Percentiles rank a stretch among this genome's conserved stretches.
Conservation (phyloP, 2,329 filamentous ascomycete species). For the Aspergillus tamarii region DNA sequence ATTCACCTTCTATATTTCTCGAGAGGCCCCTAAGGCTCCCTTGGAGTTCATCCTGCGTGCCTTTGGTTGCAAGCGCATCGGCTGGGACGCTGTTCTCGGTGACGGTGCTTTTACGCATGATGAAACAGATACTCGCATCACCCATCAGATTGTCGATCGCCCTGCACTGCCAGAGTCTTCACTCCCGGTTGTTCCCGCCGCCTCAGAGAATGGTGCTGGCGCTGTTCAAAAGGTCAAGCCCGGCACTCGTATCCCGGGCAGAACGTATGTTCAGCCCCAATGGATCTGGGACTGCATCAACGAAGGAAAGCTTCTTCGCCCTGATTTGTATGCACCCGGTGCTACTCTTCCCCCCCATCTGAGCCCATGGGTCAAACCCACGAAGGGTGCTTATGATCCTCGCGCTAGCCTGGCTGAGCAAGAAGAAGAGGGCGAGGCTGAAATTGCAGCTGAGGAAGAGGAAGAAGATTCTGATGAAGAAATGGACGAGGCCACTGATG, state of each 20-base stretch:
- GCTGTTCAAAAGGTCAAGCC: slow-evolving; percentile 51
- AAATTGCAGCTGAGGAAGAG: slow-evolving; percentile 67
- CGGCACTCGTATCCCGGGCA: slow-evolving; percentile 81
- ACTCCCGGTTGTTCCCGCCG: slow-evolving; percentile 46
- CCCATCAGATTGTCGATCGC: slow-evolving; percentile 93
- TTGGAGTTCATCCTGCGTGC: slow-evolving; percentile 91
- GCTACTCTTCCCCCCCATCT: slow-evolving; percentile 89
- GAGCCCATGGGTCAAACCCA: slow-evolving; percentile 90
- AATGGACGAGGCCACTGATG: slow-evolving; percentile 37
- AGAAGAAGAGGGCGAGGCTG: slow-evolving; percentile 81
- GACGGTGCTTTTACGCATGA: slow-evolving; percentile 91
- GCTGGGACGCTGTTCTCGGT: slow-evolving; percentile 89
- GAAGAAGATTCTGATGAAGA: slow-evolving; percentile 50
- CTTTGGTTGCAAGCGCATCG: slow-evolving; percentile 94
- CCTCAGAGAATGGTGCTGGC: slow-evolving; percentile 50
- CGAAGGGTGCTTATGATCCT: slow-evolving; percentile 88
- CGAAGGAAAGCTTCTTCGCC: slow-evolving; percentile 81
- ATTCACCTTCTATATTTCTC: slow-evolving; percentile 89
- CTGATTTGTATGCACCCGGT: slow-evolving; percentile 87
- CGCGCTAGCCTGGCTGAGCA: slow-evolving; percentile 83
- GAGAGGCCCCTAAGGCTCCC: slow-evolving; percentile 87
- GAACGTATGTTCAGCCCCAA: slow-evolving; percentile 92
- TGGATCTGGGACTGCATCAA: slow-evolving; percentile 99
- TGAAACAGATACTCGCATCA: slow-evolving; percentile 85
- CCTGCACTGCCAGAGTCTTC: slow-evolving; percentile 69